Percentiles rank a stretch among this genome's conserved stretches.
Evolutionary conservation across 2,329 filamentous ascomycete species (phyloP).

Genomic region (Fusarium sp.): DNA sequence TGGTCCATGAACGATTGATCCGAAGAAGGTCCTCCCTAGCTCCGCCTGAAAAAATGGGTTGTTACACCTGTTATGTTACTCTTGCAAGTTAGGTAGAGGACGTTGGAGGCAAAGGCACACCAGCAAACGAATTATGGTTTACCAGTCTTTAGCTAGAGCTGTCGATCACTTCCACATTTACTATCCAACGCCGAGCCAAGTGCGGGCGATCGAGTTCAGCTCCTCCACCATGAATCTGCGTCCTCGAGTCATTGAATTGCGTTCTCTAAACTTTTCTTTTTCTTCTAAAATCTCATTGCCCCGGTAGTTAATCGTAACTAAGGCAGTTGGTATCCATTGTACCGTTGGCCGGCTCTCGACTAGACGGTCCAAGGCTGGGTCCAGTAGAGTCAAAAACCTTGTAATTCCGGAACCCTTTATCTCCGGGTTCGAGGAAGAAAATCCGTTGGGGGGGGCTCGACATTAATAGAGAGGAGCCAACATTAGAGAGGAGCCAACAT

Average conservation of each 20-base stretch:
- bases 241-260: conserved; percentile 15
- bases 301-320: not conserved
- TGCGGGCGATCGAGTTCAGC: conserved; percentile 11
- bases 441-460: not conserved
- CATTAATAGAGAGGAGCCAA: not conserved
- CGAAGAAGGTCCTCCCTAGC: not conserved
- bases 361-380: not conserved
- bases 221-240: conserved; percentile 13
- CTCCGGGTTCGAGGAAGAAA: not conserved
- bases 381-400: not conserved
- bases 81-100: not conserved
- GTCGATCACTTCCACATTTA: conserved; percentile 17
- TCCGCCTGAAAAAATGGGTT: conserved; percentile 2
- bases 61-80: not conserved
- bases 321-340: not conserved
- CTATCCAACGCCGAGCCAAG: not conserved
- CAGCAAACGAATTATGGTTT: not conserved
- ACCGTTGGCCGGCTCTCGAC: not conserved
- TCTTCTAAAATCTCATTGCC: not conserved
- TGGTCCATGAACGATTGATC: not conserved
- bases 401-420: not conserved
- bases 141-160: not conserved
- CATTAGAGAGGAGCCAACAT: not conserved
- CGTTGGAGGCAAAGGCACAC: not conserved
- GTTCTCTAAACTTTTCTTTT: not conserved